Evolutionary conservation across 805 yeast genomes (phyloP).

Genomic region (Dipodascopsis tothii): DNA sequence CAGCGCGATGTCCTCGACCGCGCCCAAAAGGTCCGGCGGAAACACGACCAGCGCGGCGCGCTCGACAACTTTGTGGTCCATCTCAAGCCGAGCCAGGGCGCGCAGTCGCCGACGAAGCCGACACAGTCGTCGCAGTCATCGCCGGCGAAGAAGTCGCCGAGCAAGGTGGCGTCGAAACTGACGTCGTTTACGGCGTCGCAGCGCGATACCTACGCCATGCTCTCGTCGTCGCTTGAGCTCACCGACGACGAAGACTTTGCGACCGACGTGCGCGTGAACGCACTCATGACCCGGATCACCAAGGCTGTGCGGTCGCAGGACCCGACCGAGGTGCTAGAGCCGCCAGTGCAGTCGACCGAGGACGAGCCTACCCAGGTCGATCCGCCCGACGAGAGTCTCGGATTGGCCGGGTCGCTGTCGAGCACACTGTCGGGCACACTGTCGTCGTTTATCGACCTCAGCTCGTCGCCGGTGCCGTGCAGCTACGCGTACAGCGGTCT

Average conservation of each 20-base stretch:
- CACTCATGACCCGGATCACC: not conserved
- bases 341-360: not conserved
- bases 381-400: too few species aligned
- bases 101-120: not conserved
- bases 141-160: not conserved
- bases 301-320: not conserved
- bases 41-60: not conserved
- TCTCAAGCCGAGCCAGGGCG: not conserved
- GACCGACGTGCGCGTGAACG: not conserved
- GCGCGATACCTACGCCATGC: not conserved
- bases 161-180: not conserved
- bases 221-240: not conserved
- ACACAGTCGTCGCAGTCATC: not conserved
- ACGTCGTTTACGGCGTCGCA: not conserved
- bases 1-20: not conserved
- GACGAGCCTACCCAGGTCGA: too few species aligned
- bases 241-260: not conserved
- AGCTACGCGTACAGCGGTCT: not conserved
- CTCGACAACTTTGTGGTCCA: not conserved
- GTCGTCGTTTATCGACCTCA: not conserved
- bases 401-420: too few species aligned
- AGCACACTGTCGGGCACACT: not conserved
- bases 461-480: not conserved
- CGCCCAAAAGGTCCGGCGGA: not conserved
- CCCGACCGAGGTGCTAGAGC: not conserved